A percentile compares a stretch with the other conserved stretches of the same genome.
Evolutionary conservation across 352 stramenopile species (phyloP).

Genomic region (Phytophthora niederhauseri): DNA sequence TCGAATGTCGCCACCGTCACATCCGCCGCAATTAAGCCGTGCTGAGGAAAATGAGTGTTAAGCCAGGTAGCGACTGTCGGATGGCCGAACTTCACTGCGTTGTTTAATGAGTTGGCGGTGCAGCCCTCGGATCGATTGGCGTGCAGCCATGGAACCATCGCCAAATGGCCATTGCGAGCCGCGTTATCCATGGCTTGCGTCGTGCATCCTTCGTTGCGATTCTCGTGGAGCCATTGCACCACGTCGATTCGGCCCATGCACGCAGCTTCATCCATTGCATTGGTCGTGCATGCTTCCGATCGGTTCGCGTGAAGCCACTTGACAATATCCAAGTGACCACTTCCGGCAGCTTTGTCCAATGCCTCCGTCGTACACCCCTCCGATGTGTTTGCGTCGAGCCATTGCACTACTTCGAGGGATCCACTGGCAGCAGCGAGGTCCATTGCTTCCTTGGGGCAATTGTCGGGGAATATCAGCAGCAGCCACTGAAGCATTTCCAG

Average conservation of each 20-base stretch:
- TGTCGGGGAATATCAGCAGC: no score
- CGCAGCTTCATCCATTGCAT: constrained; percentile 4
- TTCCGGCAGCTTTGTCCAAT: not conserved
- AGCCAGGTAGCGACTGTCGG: constrained; percentile 2
- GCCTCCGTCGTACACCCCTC: constrained; percentile 3
- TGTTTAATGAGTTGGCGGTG: not conserved
- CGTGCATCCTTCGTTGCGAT: constrained; percentile 5
- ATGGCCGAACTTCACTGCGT: not conserved
- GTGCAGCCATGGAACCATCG: not conserved
- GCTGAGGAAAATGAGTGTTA: not conserved
- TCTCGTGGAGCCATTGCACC: constrained; percentile 4
- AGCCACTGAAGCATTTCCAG: not conserved
- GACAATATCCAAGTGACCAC: constrained; percentile 1
- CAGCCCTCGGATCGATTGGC: not conserved
- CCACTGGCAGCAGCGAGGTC: not conserved
- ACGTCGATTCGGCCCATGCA: not conserved
- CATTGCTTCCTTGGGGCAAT: not conserved
- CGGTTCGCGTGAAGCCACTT: constrained; percentile 8
- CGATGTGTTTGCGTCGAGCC: not conserved
- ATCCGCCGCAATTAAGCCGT: not conserved
- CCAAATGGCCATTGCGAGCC: not conserved
- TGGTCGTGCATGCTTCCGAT: not conserved
- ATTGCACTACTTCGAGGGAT: constrained; percentile 1
- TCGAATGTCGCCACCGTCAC: not conserved
- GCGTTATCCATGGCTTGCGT: not conserved